Base-by-base conservation (phyloP, 208 protist species). In the Acanthamoeba rhysodes region DNA sequence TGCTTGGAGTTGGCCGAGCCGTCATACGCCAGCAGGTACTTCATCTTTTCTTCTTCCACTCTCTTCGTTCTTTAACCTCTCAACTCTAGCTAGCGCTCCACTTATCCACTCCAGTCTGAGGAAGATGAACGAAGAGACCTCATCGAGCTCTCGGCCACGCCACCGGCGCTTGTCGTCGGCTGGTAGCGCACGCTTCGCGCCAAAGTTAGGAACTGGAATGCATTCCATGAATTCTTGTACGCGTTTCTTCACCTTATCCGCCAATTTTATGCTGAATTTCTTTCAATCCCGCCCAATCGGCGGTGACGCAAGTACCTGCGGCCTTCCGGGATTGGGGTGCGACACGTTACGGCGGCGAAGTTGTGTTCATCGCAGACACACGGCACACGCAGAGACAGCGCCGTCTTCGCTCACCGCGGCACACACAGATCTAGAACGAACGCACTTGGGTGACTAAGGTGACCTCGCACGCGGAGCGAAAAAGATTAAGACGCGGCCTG, bases 11-110 rank as follows among this genome's bases (percentile, higher is more conserved):
- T 82, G 72, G 34, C 6, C 16, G 72, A 82, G 16, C 72, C 72
- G 14, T 82, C 72, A 18, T 82, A 82, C 24, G 72, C 72, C 72
- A 82, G 72, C 29, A 82, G 72, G 41, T 82, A 82, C 72, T 82
- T 82, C 72, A 82, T 82, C 20, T 70, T 32, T 29, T 10, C 62
- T 22, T n/a, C 12, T 2, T 8, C 3, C 57, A 8, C 10, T 27
- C 59, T 20, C 59, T 27, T n/a, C 16, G 59, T 70, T 27, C 62
- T n/a, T n/a, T n/a, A n/a, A n/a, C n/a, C n/a, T n/a, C n/a, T n/a
- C n/a, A n/a, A n/a, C n/a, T n/a, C n/a, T n/a, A n/a, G n/a, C n/a
- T n/a, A n/a, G n/a, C n/a, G n/a, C n/a, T n/a, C n/a, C n/a, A n/a
- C n/a, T n/a, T n/a, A n/a, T n/a, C n/a, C n/a, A n/a, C n/a, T n/a